Evolutionary conservation across 768 basidiomycete genomes (phyloP), one percentile per base, ranked within the genome.

Genomic region (Leccinellum albellum): DNA sequence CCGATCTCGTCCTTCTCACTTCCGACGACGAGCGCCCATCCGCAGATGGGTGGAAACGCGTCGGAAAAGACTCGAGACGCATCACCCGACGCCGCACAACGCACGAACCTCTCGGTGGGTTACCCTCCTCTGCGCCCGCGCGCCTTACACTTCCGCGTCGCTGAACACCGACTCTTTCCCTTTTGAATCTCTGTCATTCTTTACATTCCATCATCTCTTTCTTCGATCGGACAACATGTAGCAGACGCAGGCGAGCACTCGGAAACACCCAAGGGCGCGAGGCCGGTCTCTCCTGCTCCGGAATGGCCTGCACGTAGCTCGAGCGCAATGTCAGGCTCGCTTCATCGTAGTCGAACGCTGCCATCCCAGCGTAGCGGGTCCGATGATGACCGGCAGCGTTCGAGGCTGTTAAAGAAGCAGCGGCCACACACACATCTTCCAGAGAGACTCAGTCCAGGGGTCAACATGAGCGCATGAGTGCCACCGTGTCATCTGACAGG

Each of bases 341-440:
- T 73, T 14, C 76, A 74, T 50, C 78, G 88, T 24, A 88, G 88
- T 65, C 79, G 83, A 55, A 91, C 88, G 35, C 54, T 91, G 47
- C 88, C 88, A 61, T 69, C 55, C 13, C 65, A 65, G 21, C 60
- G 64, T 35, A 35, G 55, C 29, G 40, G 54, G 28, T 21, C 62
- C 56, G 71, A 74, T 51, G 75, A 81, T 17, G 76, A 73, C 50
- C 73, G 65, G 61, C 75, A 61, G 55, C 73, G 70, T 29, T 62
- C 72, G 33, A 71, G 77, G 56, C 68, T 83, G 23, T 69, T 83
- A 50, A 76, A 76, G 64, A 85, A 84, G 63, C 81, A 82, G 64
- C 40, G 40, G 40, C 40, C 40, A 42, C 40, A 42, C 12, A 81
- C 78, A 63, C 77, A 58, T 44, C 64, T 62, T 52, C 68, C 68